Percentiles rank a stretch among this genome's conserved stretches.
Evolutionary conservation across 2,329 filamentous ascomycete genomes (phyloP).

Genomic region (Akanthomyces uredinophilus): DNA sequence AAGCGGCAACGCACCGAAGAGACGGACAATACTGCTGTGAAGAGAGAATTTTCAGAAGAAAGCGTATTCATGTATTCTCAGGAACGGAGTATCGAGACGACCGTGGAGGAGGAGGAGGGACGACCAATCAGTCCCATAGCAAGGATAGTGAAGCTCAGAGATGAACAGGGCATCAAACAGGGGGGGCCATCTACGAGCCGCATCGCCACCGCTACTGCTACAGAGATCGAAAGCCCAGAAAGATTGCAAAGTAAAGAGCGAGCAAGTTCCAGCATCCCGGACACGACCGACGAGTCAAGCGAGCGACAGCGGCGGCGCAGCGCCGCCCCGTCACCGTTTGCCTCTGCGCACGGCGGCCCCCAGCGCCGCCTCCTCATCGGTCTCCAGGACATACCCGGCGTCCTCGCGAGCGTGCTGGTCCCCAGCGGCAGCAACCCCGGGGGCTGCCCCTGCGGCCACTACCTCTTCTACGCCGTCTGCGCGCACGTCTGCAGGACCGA

Average conservation of each 20-base stretch:
- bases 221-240: background rate
- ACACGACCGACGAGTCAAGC: background rate
- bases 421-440: background rate
- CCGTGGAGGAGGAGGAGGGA: background rate
- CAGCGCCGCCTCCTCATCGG: background rate
- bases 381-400: background rate
- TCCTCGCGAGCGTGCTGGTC: background rate
- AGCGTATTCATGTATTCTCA: background rate
- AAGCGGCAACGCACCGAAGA: background rate
- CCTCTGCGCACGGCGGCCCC: background rate
- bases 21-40: background rate
- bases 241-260: background rate
- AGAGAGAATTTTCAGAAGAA: too few species aligned
- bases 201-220: background rate
- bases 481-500: background rate
- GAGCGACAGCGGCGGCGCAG: conserved; percentile 5
- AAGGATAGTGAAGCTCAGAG: background rate
- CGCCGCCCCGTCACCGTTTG: background rate
- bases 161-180: background rate
- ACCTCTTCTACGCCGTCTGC: background rate
- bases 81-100: background rate
- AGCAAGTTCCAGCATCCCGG: background rate
- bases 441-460: background rate
- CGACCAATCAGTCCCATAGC: background rate
- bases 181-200: background rate